Evolutionary conservation across 2,329 filamentous ascomycete genomes (phyloP).

Genomic region (Pyricularia grisea): DNA sequence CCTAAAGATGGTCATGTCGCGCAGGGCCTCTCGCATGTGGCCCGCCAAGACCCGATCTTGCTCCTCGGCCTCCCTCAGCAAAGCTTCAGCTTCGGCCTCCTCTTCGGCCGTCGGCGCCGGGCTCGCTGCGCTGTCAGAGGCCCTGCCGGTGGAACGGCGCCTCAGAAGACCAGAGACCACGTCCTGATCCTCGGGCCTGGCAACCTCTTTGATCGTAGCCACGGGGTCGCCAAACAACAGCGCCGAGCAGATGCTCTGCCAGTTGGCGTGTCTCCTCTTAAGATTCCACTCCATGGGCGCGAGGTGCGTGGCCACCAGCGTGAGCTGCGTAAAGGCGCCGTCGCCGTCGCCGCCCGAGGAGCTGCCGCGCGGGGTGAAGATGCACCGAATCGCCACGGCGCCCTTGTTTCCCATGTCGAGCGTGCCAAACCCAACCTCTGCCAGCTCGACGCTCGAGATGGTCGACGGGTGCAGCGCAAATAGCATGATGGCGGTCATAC

Average conservation of each 20-base stretch:
- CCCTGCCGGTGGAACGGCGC: slow-evolving; percentile 7
- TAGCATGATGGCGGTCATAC: slow-evolving; percentile 83
- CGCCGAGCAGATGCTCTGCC: slow-evolving; percentile 72
- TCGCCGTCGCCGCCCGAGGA: slow-evolving; percentile 13
- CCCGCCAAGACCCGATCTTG: slow-evolving; percentile 8
- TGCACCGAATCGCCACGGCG: slow-evolving; percentile 68
- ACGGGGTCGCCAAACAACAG: slow-evolving; percentile 62
- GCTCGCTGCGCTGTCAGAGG: slow-evolving; percentile 12
- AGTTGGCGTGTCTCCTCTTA: slow-evolving; percentile 72
- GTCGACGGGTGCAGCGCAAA: slow-evolving; percentile 59
- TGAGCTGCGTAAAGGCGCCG: slow-evolving; percentile 44
- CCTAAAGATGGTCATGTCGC: slow-evolving; percentile 61
- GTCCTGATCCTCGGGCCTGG: neutral
- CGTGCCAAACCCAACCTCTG: slow-evolving; percentile 74
- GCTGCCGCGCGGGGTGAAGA: slow-evolving; percentile 38
- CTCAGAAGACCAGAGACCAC: neutral
- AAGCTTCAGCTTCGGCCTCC: slow-evolving; percentile 31
- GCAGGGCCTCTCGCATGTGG: slow-evolving; percentile 22
- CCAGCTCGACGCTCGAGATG: slow-evolving; percentile 61
- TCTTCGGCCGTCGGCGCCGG: slow-evolving; percentile 17
- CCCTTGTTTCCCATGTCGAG: slow-evolving; percentile 95
- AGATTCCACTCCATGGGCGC: slow-evolving; percentile 79
- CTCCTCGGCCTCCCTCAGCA: slow-evolving; percentile 13
- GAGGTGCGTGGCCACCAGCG: slow-evolving; percentile 81
- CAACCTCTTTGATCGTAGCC: slow-evolving; percentile 20